Evolutionary conservation across 192 early-diverging fungal genomes (phyloP).

Genomic region (Coemansia sp.): DNA sequence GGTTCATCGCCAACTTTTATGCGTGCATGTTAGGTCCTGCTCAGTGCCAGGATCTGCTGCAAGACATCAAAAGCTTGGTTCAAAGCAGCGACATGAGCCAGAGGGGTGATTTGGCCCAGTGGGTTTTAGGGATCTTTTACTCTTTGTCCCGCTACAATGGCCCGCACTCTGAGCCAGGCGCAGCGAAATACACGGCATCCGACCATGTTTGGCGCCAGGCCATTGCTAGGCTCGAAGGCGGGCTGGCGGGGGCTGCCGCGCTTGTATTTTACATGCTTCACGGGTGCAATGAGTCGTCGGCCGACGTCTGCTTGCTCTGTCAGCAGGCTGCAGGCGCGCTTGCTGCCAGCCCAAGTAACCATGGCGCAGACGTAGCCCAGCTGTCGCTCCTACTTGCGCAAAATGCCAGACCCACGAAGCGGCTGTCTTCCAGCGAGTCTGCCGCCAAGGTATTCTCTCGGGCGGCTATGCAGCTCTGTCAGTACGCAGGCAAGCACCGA

Average conservation of each 20-base stretch:
- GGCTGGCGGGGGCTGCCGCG: slow-evolving; percentile 27
- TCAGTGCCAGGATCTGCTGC: slow-evolving; percentile 18
- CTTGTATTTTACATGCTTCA: slow-evolving; percentile 26
- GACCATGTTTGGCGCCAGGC: slow-evolving; percentile 38
- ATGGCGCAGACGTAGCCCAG: slow-evolving; percentile 10
- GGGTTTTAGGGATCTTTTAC: slow-evolving; percentile 33
- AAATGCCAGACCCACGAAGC: slow-evolving; percentile 2
- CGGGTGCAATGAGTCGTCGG: neutral
- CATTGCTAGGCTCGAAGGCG: slow-evolving; percentile 28
- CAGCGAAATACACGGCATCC: neutral
- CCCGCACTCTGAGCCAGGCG: neutral
- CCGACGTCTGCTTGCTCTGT: slow-evolving; percentile 17
- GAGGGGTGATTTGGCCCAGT: slow-evolving; percentile 25
- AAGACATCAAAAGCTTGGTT: slow-evolving; percentile 14
- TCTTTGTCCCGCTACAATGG: slow-evolving; percentile 1
- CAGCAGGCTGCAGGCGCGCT: slow-evolving; percentile 34
- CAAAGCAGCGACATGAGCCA: slow-evolving; percentile 28
- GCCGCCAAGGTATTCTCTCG: slow-evolving; percentile 1
- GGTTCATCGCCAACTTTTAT: slow-evolving; percentile 35
- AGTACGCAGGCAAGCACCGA: slow-evolving; percentile 11
- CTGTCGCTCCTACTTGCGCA: slow-evolving; percentile 26
- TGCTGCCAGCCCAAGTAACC: neutral
- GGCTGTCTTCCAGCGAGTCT: slow-evolving; percentile 1
- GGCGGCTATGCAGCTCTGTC: slow-evolving; percentile 21
- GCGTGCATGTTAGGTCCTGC: slow-evolving; percentile 5